These are phyloP conservation scores for Stromatinia cepivora DNA, from an alignment of 2,329 filamentous ascomycete species.

Conservation along the genomic window DNA sequence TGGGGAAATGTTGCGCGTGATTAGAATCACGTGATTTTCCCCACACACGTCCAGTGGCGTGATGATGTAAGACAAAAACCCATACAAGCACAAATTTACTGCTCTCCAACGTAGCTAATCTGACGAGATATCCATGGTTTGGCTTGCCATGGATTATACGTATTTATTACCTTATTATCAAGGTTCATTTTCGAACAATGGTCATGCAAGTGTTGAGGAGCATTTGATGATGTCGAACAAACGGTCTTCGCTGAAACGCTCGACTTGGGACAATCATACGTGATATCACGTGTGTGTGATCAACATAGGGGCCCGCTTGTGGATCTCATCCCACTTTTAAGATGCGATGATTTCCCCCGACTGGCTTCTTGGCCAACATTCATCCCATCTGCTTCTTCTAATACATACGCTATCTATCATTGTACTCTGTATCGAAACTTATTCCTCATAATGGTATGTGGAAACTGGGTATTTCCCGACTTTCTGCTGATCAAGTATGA, in stretches of 20 bases:
- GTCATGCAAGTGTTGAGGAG: not conserved
- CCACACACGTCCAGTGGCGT: too few relatives aligned
- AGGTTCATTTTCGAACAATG: not conserved
- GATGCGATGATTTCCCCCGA: not conserved
- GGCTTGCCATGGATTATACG: not conserved
- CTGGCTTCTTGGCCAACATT: not conserved
- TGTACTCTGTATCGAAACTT: not conserved
- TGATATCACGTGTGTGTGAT: not conserved
- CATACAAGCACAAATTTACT: too few relatives aligned
- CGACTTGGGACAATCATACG: not conserved
- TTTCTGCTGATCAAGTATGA: not conserved
- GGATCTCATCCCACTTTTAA: slow-evolving; percentile 4
- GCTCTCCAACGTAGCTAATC: too few relatives aligned
- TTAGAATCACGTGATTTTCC: too few relatives aligned
- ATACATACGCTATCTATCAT: not conserved
- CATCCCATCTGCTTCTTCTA: not conserved
- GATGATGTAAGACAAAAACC: too few relatives aligned
- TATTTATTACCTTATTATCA: not conserved
- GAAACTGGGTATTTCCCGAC: accelerated
- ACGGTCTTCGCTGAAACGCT: not conserved
- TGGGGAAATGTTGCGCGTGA: too few relatives aligned
- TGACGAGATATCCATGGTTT: too few relatives aligned
- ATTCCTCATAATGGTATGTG: not conserved
- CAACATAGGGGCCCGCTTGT: not conserved
- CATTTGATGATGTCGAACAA: not conserved